These are phyloP conservation scores for Leccinum subfulvum DNA, from an alignment of 1,284 basidiomycete species.

Conservation along the genomic window DNA sequence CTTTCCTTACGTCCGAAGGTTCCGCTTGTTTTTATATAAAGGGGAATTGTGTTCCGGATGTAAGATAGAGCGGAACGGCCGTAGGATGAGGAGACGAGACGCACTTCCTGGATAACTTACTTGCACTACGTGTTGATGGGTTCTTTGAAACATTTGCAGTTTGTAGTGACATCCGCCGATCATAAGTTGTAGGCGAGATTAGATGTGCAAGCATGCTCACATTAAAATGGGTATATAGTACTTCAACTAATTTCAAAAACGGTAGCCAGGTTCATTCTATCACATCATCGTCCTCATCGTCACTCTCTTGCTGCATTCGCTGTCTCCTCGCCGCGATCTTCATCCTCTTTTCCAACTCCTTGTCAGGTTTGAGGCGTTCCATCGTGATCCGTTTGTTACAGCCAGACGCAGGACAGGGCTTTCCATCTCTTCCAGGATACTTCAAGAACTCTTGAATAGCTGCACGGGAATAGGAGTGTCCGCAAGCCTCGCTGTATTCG, in stretches of 20 bases:
- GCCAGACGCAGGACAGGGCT: constrained; percentile 67
- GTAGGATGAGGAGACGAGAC: background rate
- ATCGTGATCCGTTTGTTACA: constrained; percentile 59
- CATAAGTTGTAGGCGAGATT: background rate
- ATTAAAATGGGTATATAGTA: constrained; percentile 14
- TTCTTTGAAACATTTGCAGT: background rate
- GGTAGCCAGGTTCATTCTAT: constrained; percentile 48
- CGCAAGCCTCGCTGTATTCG: constrained; percentile 54
- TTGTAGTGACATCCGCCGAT: background rate
- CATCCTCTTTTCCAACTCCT: constrained; percentile 59
- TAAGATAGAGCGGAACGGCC: background rate
- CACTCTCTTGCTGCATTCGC: constrained; percentile 47
- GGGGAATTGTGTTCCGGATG: background rate
- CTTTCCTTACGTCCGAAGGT: no score
- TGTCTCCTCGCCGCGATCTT: constrained; percentile 53
- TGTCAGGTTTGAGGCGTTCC: constrained; percentile 51
- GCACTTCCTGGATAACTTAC: background rate
- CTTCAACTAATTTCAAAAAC: background rate
- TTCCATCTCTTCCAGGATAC: constrained; percentile 31
- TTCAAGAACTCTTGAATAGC: constrained; percentile 59
- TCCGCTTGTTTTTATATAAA: no score
- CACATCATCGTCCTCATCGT: constrained; percentile 63
- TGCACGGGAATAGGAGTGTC: constrained; percentile 68
- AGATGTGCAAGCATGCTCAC: constrained; percentile 1
- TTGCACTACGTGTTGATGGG: background rate